phyloP scores from a whole-genome alignment of 129 eudicot genomes.

The Flaveria linearis region DNA sequence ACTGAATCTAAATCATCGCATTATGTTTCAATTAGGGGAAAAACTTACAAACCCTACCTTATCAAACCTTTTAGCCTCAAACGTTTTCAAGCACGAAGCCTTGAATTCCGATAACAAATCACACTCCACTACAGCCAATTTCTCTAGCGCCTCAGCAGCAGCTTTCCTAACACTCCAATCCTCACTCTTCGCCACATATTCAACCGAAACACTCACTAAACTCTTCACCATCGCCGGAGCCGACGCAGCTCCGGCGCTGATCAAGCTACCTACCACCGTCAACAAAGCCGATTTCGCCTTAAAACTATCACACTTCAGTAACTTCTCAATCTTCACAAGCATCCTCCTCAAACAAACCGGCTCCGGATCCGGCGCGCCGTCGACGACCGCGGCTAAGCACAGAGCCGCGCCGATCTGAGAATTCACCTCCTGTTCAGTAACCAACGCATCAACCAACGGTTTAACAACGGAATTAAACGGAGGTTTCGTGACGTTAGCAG shows the following conservation, averaged over 20 bases:
- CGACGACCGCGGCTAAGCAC: conserved; percentile 74
- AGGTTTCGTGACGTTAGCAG: conserved; percentile 54
- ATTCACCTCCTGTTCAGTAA: conserved; percentile 72
- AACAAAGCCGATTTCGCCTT: conserved; percentile 79
- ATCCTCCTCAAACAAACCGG: conserved; percentile 44
- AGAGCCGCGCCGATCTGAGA: conserved; percentile 77
- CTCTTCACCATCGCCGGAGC: conserved; percentile 44
- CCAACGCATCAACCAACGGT: conserved; percentile 67
- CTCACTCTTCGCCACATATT: conserved; percentile 61
- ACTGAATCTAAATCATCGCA: conserved; percentile 4
- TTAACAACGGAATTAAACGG: conserved; percentile 57
- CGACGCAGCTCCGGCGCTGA: conserved; percentile 52
- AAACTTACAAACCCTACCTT: conserved; percentile 45
- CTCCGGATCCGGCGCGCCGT: conserved; percentile 67
- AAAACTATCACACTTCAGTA: conserved; percentile 64
- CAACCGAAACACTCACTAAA: conserved; percentile 60
- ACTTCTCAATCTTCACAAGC: conserved; percentile 64
- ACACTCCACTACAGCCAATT: conserved; percentile 58
- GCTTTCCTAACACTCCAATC: conserved; percentile 90
- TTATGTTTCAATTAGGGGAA: not conserved
- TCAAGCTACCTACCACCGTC: conserved; percentile 61
- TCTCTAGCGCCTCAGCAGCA: conserved; percentile 68
- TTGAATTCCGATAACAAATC: conserved; percentile 54
- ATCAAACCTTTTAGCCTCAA: conserved; percentile 77
- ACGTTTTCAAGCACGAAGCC: conserved; percentile 56